A percentile compares a stretch with the other conserved stretches of the same genome.
Conservation (phyloP, 129 eudicot genomes). For the Pulicaria dysenterica region DNA sequence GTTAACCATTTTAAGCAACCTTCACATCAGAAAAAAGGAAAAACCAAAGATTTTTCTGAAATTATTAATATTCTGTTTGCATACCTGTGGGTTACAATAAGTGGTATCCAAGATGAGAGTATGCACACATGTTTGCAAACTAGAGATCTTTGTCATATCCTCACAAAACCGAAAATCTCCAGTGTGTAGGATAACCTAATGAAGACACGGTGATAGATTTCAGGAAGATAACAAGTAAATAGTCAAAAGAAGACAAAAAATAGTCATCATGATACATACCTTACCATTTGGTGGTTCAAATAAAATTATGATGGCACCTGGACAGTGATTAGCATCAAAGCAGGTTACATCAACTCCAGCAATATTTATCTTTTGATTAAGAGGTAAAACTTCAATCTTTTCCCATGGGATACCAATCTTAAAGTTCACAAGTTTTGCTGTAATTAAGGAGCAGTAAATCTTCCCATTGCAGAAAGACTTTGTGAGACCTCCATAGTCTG, state of each 20-base stretch:
- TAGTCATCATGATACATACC: constrained; percentile 45
- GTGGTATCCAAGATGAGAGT: constrained; percentile 93
- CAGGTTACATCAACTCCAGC: constrained; percentile 86
- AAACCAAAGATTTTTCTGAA: background rate
- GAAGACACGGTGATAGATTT: constrained; percentile 16
- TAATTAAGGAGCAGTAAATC: constrained; percentile 76
- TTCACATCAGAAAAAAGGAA: background rate
- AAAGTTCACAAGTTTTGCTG: constrained; percentile 83
- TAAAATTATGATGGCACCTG: constrained; percentile 80
- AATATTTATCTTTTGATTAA: constrained; percentile 66
- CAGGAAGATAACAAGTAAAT: constrained; percentile 12
- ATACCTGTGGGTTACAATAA: constrained; percentile 91
- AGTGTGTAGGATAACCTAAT: constrained; percentile 88
- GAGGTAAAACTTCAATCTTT: constrained; percentile 70
- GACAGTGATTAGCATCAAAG: constrained; percentile 98
- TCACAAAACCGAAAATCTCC: constrained; percentile 92
- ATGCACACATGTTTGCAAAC: constrained; percentile 54
- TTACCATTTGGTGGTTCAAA: constrained; percentile 86
- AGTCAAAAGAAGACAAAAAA: background rate
- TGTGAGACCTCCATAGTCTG: constrained; percentile 96
- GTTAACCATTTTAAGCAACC: constrained; percentile 8
- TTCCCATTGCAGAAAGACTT: constrained; percentile 84
- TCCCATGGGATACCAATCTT: constrained; percentile 94
- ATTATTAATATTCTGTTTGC: background rate
- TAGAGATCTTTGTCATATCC: constrained; percentile 54